Evolutionary conservation across 805 yeast species (phyloP).

Genomic region (Yarrowia sp.): DNA sequence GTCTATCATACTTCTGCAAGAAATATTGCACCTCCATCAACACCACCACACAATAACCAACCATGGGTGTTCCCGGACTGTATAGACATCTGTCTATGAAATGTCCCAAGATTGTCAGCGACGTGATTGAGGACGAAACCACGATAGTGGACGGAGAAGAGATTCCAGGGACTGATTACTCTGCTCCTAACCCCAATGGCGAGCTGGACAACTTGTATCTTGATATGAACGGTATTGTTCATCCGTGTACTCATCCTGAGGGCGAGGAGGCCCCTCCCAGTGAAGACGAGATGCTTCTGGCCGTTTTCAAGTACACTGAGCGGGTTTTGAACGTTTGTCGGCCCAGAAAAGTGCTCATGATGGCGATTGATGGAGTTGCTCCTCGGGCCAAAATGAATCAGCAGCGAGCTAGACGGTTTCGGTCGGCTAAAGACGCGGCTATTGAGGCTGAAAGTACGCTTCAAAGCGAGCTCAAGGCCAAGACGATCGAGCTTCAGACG

Average conservation of each 20-base stretch:
- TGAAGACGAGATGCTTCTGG: conserved; percentile 95
- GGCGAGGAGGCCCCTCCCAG: conserved; percentile 93
- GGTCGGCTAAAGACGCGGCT: conserved; percentile 87
- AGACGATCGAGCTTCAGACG: conserved; percentile 38
- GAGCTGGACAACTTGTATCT: conserved; percentile 89
- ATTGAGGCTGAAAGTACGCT: conserved; percentile 51
- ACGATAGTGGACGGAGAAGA: conserved; percentile 54
- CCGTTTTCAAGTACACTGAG: conserved; percentile 88
- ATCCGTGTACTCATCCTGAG: conserved; percentile 98
- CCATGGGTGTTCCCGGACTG: conserved; percentile 88
- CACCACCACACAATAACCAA: neutral
- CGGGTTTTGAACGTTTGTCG: conserved; percentile 89
- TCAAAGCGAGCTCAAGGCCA: neutral
- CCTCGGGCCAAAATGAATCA: conserved; percentile 98
- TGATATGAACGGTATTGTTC: conserved; percentile 99
- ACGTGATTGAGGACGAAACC: conserved; percentile 72
- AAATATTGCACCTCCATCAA: neutral
- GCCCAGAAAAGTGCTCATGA: conserved; percentile 86
- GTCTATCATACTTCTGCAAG: too few relatives aligned
- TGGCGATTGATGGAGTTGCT: conserved; percentile 99
- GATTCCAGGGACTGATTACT: conserved; percentile 58
- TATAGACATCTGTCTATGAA: conserved; percentile 93
- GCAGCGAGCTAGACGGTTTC: conserved; percentile 88
- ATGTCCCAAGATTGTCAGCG: conserved; percentile 90
- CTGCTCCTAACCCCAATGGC: conserved; percentile 87